Evolutionary conservation across 192 early-diverging fungal species (phyloP).

Genomic region (Linnemannia hyalina): DNA sequence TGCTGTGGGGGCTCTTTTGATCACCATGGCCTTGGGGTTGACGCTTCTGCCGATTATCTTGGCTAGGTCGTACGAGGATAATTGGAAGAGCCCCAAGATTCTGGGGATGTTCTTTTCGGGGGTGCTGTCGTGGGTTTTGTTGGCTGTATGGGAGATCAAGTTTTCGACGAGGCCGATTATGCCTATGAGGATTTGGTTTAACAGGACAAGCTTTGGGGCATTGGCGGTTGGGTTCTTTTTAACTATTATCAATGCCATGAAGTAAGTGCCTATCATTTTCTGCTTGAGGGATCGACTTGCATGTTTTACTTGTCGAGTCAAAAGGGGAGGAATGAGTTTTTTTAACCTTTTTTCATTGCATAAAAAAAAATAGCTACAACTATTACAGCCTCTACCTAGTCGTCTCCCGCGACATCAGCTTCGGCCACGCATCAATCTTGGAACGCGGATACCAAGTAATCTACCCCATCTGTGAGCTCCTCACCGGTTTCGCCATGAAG

Average conservation of each 20-base stretch:
- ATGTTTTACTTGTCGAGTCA: too few species aligned
- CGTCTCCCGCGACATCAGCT: slow-evolving; percentile 14
- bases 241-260: slow-evolving; percentile 18
- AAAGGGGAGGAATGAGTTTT: too few species aligned
- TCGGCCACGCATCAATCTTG: background rate
- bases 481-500: slow-evolving; percentile 12
- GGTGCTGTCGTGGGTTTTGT: background rate
- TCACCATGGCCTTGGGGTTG: background rate
- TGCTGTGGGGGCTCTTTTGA: slow-evolving; percentile 8
- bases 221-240: slow-evolving; percentile 19
- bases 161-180: slow-evolving; percentile 7
- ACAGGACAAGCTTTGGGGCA: slow-evolving; percentile 13
- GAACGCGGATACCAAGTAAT: slow-evolving; percentile 19
- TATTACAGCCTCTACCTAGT: slow-evolving; percentile 17
- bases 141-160: slow-evolving; percentile 16
- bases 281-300: too few species aligned
- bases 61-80: slow-evolving; percentile 10
- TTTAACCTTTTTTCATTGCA: background rate
- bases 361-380: background rate
- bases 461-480: slow-evolving; percentile 3
- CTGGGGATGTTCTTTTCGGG: slow-evolving; percentile 17
- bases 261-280: background rate
- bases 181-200: slow-evolving; percentile 18
- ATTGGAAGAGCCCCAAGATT: slow-evolving; percentile 16
- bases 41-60: slow-evolving; percentile 12